These are phyloP conservation scores for Ambrosia trifida DNA, from an alignment of 129 eudicot species.

Conservation along the genomic window DNA sequence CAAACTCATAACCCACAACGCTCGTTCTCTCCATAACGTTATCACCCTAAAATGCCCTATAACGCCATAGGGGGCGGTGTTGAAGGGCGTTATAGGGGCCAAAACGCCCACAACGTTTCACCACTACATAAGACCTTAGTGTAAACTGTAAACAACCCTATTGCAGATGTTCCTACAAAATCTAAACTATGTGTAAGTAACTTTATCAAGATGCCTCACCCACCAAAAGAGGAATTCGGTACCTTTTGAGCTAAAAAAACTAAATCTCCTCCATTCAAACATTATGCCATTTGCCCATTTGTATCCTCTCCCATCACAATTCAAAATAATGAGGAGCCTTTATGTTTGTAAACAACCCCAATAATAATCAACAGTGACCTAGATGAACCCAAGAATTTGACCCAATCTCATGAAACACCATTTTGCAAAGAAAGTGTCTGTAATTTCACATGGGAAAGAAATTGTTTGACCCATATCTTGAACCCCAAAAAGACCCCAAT, in stretches of 20 bases:
- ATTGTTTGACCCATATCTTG: background rate
- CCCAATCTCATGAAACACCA: background rate
- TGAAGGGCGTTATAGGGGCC: too few species aligned
- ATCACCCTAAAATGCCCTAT: too few species aligned
- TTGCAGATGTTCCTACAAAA: background rate
- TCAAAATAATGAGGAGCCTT: background rate
- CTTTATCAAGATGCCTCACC: background rate
- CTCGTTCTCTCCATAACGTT: too few species aligned
- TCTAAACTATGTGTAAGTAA: background rate
- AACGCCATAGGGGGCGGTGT: too few species aligned
- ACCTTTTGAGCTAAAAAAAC: background rate
- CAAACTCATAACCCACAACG: too few species aligned
- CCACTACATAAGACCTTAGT: too few species aligned
- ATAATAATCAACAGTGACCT: background rate
- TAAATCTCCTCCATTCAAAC: conserved; percentile 1
- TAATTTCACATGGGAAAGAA: background rate
- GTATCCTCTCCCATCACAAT: background rate
- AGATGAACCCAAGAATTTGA: background rate
- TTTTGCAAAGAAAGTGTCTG: background rate
- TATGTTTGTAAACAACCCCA: background rate
- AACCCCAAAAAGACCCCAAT: background rate
- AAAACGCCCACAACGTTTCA: too few species aligned
- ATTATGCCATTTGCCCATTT: background rate
- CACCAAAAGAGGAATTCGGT: background rate
- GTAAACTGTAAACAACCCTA: background rate